A percentile compares a stretch with the other conserved stretches of the same genome.
Conservation (phyloP, 345 rosid species). For the Pistacia vera region DNA sequence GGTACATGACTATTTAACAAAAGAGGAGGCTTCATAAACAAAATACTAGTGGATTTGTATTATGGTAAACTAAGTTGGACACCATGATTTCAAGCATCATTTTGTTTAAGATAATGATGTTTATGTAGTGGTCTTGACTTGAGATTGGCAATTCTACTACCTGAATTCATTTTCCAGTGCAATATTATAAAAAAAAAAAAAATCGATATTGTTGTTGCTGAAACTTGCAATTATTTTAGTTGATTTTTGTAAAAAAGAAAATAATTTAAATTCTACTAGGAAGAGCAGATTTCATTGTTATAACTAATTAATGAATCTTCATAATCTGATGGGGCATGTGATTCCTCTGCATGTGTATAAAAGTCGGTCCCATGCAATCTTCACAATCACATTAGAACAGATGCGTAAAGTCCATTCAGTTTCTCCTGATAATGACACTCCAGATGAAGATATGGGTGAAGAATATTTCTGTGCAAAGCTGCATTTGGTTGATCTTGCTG, state of each 20-base stretch:
- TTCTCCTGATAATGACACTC: constrained; percentile 41
- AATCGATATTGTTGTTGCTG: neutral
- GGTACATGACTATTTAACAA: neutral
- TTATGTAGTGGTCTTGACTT: constrained; percentile 4
- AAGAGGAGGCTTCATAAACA: neutral
- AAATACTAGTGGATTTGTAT: neutral
- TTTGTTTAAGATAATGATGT: neutral
- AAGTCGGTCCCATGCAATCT: constrained; percentile 93
- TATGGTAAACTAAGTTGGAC: constrained; percentile 5
- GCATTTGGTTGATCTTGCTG: constrained; percentile 89
- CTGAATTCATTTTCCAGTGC: neutral
- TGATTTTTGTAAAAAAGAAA: neutral
- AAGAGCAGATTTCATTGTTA: constrained; percentile 16
- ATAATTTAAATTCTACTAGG: constrained; percentile 7
- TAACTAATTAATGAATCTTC: constrained; percentile 13
- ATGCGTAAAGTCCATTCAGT: constrained; percentile 54
- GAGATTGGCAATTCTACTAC: neutral
- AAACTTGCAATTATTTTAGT: neutral
- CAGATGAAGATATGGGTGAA: constrained; percentile 61
- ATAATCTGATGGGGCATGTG: constrained; percentile 29
- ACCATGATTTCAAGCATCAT: neutral
- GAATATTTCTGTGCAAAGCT: constrained; percentile 82
- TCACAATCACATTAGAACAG: constrained; percentile 88
- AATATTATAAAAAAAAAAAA: neutral
- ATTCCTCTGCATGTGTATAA: constrained; percentile 40